Evolutionary conservation across 257 asterid species (phyloP), one percentile per base, ranked within the genome.

Genomic region (Fraxinus cuspidata): DNA sequence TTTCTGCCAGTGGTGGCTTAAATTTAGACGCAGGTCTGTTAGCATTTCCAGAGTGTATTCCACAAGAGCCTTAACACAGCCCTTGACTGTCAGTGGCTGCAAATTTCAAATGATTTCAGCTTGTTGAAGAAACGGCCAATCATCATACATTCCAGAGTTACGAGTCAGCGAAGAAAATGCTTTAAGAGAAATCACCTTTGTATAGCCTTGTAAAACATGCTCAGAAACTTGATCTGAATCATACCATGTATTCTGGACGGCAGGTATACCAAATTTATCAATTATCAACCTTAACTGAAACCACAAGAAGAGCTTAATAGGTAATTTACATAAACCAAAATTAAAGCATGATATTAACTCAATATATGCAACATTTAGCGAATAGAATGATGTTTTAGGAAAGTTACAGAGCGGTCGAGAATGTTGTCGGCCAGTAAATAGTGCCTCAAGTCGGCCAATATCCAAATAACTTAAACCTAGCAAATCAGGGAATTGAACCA

Each of bases 21-120:
- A 81, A 64, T 67, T 81, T 79, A 74, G 96, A 86, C 12, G 85
- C 69, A 29, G 92, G 81, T 88, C 94, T 67, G 96, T 83, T 37
- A 91, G 86, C 94, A 90, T 75, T 7, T 97, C 96, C 37, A 90
- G 76, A 5, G 96, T 88, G 89, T 82, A 88, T 76, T 95, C 99
- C 69, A 77, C 90, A 35, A 95, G 90, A 75, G 98, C 99, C 84
- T 51, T 88, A 78, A 93, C 98, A 98, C 99, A 91, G 82, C 92
- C 97, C 84, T 93, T 95, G 72, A 91, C 90, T 84, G 81, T 91
- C 82, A 95, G 76, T 7, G 97, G 97, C 99, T 95, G 90, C 80
- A 84, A 56, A 80, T 70, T 21, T 8, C 69, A 21, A 21, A 73
- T 21, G 77, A 70, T 13, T 60, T 56, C 42, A 40, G 73, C 69